Evolutionary conservation across 768 basidiomycete genomes (phyloP).

Genomic region (Pluteus cervinus): DNA sequence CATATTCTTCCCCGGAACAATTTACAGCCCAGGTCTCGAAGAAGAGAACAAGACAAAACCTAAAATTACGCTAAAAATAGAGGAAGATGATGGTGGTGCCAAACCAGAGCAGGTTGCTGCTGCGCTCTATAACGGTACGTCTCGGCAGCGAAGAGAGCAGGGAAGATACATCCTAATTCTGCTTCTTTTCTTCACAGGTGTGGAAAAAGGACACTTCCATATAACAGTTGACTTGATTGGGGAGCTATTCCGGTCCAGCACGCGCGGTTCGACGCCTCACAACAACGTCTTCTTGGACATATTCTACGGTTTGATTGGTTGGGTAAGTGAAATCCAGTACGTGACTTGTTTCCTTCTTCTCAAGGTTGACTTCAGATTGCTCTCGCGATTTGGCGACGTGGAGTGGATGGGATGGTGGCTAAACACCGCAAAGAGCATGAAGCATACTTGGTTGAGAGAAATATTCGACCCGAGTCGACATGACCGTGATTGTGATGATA

Average conservation of each 20-base stretch:
- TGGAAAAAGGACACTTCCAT: conserved; percentile 64
- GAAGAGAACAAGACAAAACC: conserved; percentile 79
- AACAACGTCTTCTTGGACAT: conserved; percentile 58
- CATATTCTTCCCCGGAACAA: conserved; percentile 78
- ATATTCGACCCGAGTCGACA: too few species aligned
- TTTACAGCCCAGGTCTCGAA: conserved; percentile 70
- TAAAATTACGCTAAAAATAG: conserved; percentile 65
- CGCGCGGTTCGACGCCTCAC: conserved; percentile 56
- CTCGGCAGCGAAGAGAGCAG: not conserved
- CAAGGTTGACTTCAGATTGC: conserved; percentile 33
- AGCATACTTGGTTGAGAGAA: conserved; percentile 30
- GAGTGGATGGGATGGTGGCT: conserved; percentile 41
- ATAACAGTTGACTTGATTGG: conserved; percentile 71
- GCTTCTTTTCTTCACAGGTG: conserved; percentile 34
- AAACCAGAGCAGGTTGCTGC: conserved; percentile 60
- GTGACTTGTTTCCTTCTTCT: conserved; percentile 3
- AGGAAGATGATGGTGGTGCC: conserved; percentile 61
- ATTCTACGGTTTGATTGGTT: conserved; percentile 37
- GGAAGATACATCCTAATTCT: not conserved
- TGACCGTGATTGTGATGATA: conserved; percentile 5
- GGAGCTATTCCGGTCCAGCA: conserved; percentile 59
- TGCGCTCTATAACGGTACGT: conserved; percentile 52
- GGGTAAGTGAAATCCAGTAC: conserved; percentile 29
- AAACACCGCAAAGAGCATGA: conserved; percentile 42
- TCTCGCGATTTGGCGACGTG: conserved; percentile 44